Evolutionary conservation across 2,329 filamentous ascomycete species (phyloP).

Genomic region (Microcyclospora tardicrescens): DNA sequence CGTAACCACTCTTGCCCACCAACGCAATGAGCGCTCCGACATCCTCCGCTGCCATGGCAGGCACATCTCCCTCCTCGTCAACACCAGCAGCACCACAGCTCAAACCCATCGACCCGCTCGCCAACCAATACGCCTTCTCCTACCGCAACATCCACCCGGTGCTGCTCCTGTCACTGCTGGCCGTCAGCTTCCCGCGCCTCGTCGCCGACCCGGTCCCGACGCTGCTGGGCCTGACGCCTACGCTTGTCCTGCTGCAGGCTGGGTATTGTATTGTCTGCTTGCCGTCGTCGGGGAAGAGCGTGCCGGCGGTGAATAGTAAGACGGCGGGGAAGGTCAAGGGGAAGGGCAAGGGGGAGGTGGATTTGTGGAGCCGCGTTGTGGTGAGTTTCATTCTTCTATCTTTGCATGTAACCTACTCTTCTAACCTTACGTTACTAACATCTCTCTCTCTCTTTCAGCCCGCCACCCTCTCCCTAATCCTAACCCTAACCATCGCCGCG

Average conservation of each 20-base stretch:
- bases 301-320: slow-evolving; percentile 32
- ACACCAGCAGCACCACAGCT: too few species aligned
- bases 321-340: slow-evolving; percentile 34
- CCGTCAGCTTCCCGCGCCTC: slow-evolving; percentile 50
- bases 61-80: too few species aligned
- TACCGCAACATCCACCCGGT: slow-evolving; percentile 56
- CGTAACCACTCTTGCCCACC: too few species aligned
- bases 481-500: slow-evolving; percentile 42
- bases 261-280: slow-evolving; percentile 46
- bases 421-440: neutral
- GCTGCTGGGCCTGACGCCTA: slow-evolving; percentile 48
- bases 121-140: slow-evolving; percentile 14
- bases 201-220: slow-evolving; percentile 57
- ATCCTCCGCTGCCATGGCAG: too few species aligned
- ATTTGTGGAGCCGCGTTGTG: slow-evolving; percentile 29
- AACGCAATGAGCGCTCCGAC: too few species aligned
- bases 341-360: slow-evolving; percentile 43
- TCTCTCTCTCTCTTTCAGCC: slow-evolving; percentile 37
- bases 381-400: slow-evolving; percentile 22
- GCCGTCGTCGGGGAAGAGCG: slow-evolving; percentile 36
- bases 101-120: slow-evolving; percentile 20
- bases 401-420: neutral
- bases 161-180: slow-evolving; percentile 52
- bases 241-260: slow-evolving; percentile 51
- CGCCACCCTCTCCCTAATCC: slow-evolving; percentile 53